These are phyloP conservation scores for Kitagawia praeruptora DNA, from an alignment of 129 eudicot genomes.

Conservation along the genomic window DNA sequence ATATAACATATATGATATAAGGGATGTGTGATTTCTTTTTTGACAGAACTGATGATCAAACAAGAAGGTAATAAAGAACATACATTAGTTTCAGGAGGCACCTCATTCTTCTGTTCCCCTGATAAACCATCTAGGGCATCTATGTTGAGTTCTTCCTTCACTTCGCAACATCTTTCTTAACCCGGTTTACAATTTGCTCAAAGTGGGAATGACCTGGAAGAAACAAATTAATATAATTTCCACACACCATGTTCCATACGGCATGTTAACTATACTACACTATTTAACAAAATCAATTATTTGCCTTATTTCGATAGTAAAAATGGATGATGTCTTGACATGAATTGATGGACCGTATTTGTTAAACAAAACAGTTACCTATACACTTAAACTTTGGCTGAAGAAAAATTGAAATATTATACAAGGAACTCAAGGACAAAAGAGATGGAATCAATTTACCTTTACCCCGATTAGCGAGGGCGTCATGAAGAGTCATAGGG, in stretches of 20 bases:
- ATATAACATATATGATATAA: too few relatives aligned
- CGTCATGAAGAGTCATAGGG: conserved; percentile 76
- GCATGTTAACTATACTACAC: not conserved
- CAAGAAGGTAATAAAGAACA: not conserved
- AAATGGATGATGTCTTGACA: not conserved
- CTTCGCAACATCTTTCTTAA: conserved; percentile 42
- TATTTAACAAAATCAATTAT: not conserved
- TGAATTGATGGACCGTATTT: not conserved
- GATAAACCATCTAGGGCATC: conserved; percentile 31
- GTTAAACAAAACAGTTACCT: not conserved
- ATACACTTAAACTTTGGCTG: too few relatives aligned
- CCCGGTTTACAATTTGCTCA: conserved; percentile 41
- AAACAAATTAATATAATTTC: not conserved
- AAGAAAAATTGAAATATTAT: too few relatives aligned
- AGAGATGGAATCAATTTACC: conserved; percentile 24
- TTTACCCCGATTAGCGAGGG: conserved; percentile 47
- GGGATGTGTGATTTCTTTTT: not conserved
- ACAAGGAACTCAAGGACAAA: too few relatives aligned
- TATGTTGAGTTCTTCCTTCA: conserved; percentile 25
- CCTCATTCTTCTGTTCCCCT: conserved; percentile 39
- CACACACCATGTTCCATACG: not conserved
- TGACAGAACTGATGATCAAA: not conserved
- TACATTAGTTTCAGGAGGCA: conserved; percentile 25
- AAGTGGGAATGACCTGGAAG: conserved; percentile 65
- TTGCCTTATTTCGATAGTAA: not conserved